Conservation (phyloP, 2,329 filamentous ascomycete species). For the Helotiales sp. region DNA sequence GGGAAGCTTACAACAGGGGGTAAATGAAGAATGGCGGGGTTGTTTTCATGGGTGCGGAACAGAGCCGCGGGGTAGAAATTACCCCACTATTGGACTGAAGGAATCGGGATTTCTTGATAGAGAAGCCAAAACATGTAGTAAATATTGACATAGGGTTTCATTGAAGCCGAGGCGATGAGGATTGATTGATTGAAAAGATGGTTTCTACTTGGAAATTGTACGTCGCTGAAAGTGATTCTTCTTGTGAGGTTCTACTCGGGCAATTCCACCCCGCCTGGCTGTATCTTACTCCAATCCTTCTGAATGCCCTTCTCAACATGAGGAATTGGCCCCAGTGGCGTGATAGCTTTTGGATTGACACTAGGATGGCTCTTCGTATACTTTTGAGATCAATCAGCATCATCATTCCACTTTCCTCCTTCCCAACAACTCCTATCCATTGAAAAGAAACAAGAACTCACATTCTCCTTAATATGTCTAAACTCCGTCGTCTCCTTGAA, state of each 20-base stretch:
- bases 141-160: background rate
- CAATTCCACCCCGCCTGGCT: constrained; percentile 31
- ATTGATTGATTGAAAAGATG: background rate
- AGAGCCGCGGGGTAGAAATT: background rate
- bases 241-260: too few species aligned
- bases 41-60: background rate
- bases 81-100: background rate
- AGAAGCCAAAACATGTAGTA: background rate
- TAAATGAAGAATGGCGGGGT: background rate
- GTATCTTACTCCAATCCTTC: constrained; percentile 56
- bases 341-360: constrained; percentile 74
- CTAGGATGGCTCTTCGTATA: constrained; percentile 83
- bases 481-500: constrained; percentile 52
- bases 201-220: too few species aligned
- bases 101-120: background rate
- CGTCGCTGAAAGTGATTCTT: too few species aligned
- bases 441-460: constrained; percentile 16
- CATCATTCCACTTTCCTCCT: background rate
- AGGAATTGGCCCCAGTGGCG: constrained; percentile 82
- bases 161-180: background rate
- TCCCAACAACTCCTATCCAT: background rate
- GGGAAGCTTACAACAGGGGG: background rate
- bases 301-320: constrained; percentile 77
- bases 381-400: constrained; percentile 54
- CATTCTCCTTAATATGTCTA: constrained; percentile 56